phyloP scores from a whole-genome alignment of 2,329 filamentous ascomycete species.

The Fusarium guadeloupense region DNA sequence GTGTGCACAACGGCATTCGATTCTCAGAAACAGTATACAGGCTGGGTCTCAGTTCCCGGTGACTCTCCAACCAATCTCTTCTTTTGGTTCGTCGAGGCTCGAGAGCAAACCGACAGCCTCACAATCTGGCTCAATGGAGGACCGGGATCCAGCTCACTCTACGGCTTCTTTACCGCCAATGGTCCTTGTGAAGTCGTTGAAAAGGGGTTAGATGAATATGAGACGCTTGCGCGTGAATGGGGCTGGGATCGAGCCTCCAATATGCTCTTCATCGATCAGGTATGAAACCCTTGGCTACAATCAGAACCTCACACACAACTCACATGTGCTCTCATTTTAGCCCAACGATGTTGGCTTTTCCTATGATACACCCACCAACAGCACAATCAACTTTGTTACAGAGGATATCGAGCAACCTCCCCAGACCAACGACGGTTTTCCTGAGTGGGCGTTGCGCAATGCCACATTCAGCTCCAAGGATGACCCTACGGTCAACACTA shows the following conservation, averaged over 20 bases:
- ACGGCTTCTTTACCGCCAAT: constrained; percentile 69
- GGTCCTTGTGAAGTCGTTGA: constrained; percentile 64
- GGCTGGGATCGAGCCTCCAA: constrained; percentile 69
- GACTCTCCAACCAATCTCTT: constrained; percentile 61
- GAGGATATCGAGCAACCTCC: constrained; percentile 48
- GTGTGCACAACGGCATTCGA: constrained; percentile 72
- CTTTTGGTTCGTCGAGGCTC: constrained; percentile 61
- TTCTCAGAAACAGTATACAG: constrained; percentile 74
- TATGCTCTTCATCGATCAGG: constrained; percentile 67
- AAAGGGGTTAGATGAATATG: constrained; percentile 57
- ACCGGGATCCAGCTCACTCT: constrained; percentile 71
- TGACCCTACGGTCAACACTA: constrained; percentile 63
- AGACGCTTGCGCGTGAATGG: constrained; percentile 67
- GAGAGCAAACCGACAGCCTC: constrained; percentile 53
- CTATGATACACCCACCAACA: constrained; percentile 70
- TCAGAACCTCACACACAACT: constrained; percentile 7
- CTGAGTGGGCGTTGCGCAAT: constrained; percentile 58
- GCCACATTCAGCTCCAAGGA: constrained; percentile 70
- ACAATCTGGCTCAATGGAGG: constrained; percentile 75
- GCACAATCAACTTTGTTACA: constrained; percentile 61
- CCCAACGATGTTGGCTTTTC: constrained; percentile 76
- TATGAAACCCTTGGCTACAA: constrained; percentile 41
- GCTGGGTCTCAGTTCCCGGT: constrained; percentile 72
- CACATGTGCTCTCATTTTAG: constrained; percentile 50
- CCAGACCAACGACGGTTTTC: constrained; percentile 25